A percentile compares a stretch with the other conserved stretches of the same genome.
These are phyloP conservation scores for Crithidia expoeki DNA, from an alignment of 208 protist species.

Conservation along the genomic window DNA sequence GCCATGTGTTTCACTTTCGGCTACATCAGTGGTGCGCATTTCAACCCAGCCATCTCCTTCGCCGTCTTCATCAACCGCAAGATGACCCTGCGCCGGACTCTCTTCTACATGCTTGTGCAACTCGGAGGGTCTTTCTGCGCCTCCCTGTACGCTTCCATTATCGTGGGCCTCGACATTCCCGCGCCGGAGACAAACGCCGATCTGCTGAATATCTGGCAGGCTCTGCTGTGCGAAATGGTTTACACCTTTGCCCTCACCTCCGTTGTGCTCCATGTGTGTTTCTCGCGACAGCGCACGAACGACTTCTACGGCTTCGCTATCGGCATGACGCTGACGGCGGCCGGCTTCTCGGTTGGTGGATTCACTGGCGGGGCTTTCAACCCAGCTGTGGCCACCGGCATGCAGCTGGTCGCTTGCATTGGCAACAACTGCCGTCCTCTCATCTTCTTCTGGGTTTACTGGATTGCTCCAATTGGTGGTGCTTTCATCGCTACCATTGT, in stretches of 20 bases:
- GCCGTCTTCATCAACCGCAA: conserved; percentile 84
- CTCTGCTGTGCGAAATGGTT: conserved; percentile 74
- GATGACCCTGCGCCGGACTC: conserved; percentile 59
- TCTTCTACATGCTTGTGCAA: conserved; percentile 81
- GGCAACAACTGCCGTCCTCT: conserved; percentile 72
- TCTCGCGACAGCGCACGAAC: conserved; percentile 83
- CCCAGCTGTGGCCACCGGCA: conserved; percentile 78
- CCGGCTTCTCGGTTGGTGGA: conserved; percentile 72
- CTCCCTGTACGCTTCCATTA: conserved; percentile 71
- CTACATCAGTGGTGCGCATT: conserved; percentile 92
- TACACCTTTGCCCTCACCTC: conserved; percentile 85
- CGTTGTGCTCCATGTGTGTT: conserved; percentile 82
- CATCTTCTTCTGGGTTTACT: conserved; percentile 85
- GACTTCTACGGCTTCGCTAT: conserved; percentile 88
- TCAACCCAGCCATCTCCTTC: conserved; percentile 93
- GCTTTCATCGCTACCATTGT: conserved; percentile 79
- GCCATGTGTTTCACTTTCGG: conserved; percentile 93
- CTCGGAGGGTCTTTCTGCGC: conserved; percentile 75
- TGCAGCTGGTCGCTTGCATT: conserved; percentile 72
- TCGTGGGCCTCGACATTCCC: conserved; percentile 78
- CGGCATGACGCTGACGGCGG: conserved; percentile 67
- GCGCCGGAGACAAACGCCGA: conserved; percentile 43
- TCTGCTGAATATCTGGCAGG: conserved; percentile 65
- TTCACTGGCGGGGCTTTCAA: conserved; percentile 82
- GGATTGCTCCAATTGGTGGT: conserved; percentile 82